Base-by-base conservation (phyloP, 140 eudicot genomes). In the Bidens hawaiensis region DNA sequence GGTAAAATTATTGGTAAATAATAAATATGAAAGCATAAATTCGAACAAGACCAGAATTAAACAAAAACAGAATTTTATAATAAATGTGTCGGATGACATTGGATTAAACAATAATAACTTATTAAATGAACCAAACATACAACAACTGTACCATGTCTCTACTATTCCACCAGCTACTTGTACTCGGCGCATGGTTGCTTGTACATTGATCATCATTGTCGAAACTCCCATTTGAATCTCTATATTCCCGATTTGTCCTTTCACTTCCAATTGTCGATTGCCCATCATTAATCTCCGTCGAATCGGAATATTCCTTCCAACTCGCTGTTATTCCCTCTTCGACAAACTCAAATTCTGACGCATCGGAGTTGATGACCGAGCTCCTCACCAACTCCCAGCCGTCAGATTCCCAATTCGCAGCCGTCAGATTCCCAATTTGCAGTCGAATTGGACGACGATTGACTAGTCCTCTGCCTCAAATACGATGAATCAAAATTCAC, bases 361-460 rank as follows among this genome's bases (percentile, higher is more conserved):
- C 65, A 10, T 3, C 11, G 22, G 28, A 1, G 15, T 1, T 14
- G 46, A 13, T 27, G 16, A 43, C 41, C 3, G 15, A 45, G 28
- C 25, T 42, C 42, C 94, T 77, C 60, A 79, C 94, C 68, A 47
- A 21, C 72, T 65, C 61, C 96, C 96, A 88, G 18, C 83, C 96
- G 31, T 82, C 85, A 2, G 87, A 76, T 67, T 84, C 94, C 94
- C 94, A 88, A 28, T 68, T 79, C 36, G 81, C 96, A 88, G 18
- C 83, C 96, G 31, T 82, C 85, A 2, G 87, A 76, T 67, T 84
- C 94, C 94, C 94, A 88, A 28, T 68, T 79, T 28, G 81, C 79
- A 67, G 77, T 62, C 16, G 41, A 69, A 12, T 6, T 7, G 4
- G 83, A 79, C 30, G 78, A 78, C 16, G 85, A 77, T 26, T 38